Evolutionary conservation across 1,284 basidiomycete species (phyloP).

Genomic region (Rhizoctonia solani): DNA sequence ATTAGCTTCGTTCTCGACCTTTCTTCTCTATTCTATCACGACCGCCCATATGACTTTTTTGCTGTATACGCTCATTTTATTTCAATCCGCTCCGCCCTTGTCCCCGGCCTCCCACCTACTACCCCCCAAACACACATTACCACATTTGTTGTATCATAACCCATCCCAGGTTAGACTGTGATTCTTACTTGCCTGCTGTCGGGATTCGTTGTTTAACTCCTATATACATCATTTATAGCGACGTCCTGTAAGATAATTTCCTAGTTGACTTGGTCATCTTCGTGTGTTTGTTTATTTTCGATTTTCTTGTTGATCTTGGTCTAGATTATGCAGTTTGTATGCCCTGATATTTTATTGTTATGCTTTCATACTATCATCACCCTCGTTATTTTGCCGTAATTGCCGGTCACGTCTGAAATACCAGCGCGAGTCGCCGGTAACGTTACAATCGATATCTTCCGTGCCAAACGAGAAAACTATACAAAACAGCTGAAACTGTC

Average conservation of each 20-base stretch:
- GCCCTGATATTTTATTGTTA: constrained; percentile 31
- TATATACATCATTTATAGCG: constrained; percentile 33
- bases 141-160: constrained; percentile 34
- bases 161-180: constrained; percentile 32
- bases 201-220: constrained; percentile 28
- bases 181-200: constrained; percentile 28
- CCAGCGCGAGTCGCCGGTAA: no score
- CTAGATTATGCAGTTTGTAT: constrained; percentile 33
- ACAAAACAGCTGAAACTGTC: no score
- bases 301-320: not conserved
- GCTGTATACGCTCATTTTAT: constrained; percentile 31
- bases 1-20: constrained; percentile 35
- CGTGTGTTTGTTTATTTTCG: not conserved
- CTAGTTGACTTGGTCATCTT: not conserved
- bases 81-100: no score
- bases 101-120: no score
- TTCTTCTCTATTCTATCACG: constrained; percentile 7
- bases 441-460: no score
- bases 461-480: no score
- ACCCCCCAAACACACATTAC: not conserved
- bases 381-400: constrained; percentile 1
- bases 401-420: no score
- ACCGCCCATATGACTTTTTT: constrained; percentile 23
- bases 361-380: constrained; percentile 31
- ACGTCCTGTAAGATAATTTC: constrained; percentile 32